These are phyloP conservation scores for Ogataea populi-albae DNA, from an alignment of 805 yeast species.

Conservation along the genomic window DNA sequence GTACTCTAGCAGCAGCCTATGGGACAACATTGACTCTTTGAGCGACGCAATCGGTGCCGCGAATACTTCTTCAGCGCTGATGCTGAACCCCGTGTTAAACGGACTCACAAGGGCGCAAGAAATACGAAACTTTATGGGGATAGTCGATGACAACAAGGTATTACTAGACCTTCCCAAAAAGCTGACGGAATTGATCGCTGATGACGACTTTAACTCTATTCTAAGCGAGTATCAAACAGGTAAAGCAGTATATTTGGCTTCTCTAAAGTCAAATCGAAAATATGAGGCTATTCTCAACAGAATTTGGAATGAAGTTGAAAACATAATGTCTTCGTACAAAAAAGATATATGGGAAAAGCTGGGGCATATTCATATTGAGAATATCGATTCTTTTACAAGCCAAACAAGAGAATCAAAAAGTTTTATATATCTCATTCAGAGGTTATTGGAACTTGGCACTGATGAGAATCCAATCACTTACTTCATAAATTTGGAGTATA, in stretches of 20 bases:
- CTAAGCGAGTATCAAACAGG: conserved; percentile 57
- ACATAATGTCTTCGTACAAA: conserved; percentile 53
- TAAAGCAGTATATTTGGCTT: conserved; percentile 17
- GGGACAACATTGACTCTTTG: conserved; percentile 17
- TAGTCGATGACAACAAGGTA: conserved; percentile 50
- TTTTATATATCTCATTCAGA: conserved; percentile 46
- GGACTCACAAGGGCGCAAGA: conserved; percentile 47
- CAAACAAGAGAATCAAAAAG: conserved; percentile 15
- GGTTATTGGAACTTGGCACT: conserved; percentile 59
- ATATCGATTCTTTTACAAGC: conserved; percentile 21
- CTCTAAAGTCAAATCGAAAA: conserved; percentile 10
- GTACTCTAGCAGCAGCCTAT: conserved; percentile 36
- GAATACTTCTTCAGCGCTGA: conserved; percentile 45
- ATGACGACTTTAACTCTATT: conserved; percentile 56
- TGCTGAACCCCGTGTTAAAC: conserved; percentile 58
- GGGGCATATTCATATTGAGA: conserved; percentile 31
- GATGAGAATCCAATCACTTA: conserved; percentile 59
- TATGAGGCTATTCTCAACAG: conserved; percentile 39
- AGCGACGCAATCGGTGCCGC: conserved; percentile 46
- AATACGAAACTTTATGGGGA: conserved; percentile 45
- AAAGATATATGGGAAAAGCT: conserved; percentile 51
- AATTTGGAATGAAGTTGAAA: conserved; percentile 57
- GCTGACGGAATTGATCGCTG: conserved; percentile 40
- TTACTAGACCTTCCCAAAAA: conserved; percentile 57
- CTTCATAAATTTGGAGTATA: conserved; percentile 55